Evolutionary conservation across 768 basidiomycete genomes (phyloP), one percentile per base, ranked within the genome.

Genomic region (Termitomyces sp.): DNA sequence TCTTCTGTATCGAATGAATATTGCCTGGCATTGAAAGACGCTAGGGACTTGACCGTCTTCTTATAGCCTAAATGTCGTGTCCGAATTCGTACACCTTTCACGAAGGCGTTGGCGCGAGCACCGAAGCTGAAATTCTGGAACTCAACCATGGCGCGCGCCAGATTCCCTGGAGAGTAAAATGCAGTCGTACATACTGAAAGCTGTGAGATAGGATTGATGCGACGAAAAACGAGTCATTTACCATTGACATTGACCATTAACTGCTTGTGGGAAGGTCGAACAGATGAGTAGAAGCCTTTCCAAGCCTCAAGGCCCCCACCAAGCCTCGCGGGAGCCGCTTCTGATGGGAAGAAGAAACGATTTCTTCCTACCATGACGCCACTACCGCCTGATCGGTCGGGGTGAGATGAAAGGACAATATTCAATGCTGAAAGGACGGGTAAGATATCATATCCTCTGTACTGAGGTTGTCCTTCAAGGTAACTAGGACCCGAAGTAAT

Each of bases 41-140:
- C 73, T 13, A 88, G 64, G 2, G 67, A 67, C 66, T 86, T 87
- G 55, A 93, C 77, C 0, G 85, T 83, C 70, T 90, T 92, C 64
- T 74, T 82, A 62, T 90, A 86, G n/a, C 83, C 82, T 13, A 93
- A 74, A 68, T 92, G 89, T 2, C 67, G 77, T 1, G 89, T 82
- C 64, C 75, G 76, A 44, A 93, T 72, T 36, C 91, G 74, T 2
- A 91, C 77, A 7, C 87, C 80, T 56, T 76, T 82, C 38, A 81
- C 85, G 59, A 90, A 92, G 0, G 70, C 80, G n/a, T 73, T 73
- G 32, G 76, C 64, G 23, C 83, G 79, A 3, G 82, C 88, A 12
- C 84, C 83, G 57, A 81, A 85, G 56, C 79, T 83, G 4, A 77
- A 74, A 1, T 74, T 60, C 23, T 64, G 58, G 63, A 89, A 92